phyloP scores from a whole-genome alignment of 345 rosid genomes.

The Linum usitatissimum region DNA sequence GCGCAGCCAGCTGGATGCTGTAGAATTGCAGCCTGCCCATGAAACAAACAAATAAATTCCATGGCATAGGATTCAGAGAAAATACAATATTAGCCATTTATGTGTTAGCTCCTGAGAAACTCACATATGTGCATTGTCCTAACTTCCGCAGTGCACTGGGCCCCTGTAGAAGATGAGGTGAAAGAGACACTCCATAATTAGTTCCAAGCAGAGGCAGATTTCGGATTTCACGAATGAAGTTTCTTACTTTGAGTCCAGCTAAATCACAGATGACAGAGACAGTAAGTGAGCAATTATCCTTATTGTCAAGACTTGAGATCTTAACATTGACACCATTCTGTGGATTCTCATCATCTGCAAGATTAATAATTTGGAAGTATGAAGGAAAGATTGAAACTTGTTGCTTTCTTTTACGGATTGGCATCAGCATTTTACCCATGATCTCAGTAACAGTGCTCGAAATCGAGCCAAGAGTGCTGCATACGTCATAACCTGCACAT shows the following conservation, averaged over 20 bases:
- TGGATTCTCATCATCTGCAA: conserved; percentile 62
- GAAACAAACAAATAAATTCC: conserved; percentile 6
- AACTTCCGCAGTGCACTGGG: conserved; percentile 47
- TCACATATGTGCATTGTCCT: conserved; percentile 67
- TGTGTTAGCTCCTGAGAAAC: conserved; percentile 20
- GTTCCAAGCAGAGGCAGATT: conserved; percentile 5
- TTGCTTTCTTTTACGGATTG: neutral
- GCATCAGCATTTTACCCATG: conserved; percentile 38
- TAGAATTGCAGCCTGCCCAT: conserved; percentile 47
- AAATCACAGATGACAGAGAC: conserved; percentile 69
- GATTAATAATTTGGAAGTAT: conserved; percentile 9
- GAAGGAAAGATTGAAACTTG: neutral
- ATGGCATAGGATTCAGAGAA: neutral
- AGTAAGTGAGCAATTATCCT: conserved; percentile 61
- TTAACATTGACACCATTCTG: conserved; percentile 65
- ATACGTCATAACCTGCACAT: conserved; percentile 74
- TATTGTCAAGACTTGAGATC: conserved; percentile 38
- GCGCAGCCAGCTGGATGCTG: conserved; percentile 94
- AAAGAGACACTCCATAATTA: conserved; percentile 13
- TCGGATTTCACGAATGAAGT: conserved; percentile 14
- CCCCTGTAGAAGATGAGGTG: conserved; percentile 41
- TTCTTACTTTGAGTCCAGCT: conserved; percentile 50
- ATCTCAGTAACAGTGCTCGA: conserved; percentile 38
- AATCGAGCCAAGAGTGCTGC: conserved; percentile 54
- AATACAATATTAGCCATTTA: conserved; percentile 4